phyloP scores from a whole-genome alignment of 768 basidiomycete species.

The Termitomyces sp. region DNA sequence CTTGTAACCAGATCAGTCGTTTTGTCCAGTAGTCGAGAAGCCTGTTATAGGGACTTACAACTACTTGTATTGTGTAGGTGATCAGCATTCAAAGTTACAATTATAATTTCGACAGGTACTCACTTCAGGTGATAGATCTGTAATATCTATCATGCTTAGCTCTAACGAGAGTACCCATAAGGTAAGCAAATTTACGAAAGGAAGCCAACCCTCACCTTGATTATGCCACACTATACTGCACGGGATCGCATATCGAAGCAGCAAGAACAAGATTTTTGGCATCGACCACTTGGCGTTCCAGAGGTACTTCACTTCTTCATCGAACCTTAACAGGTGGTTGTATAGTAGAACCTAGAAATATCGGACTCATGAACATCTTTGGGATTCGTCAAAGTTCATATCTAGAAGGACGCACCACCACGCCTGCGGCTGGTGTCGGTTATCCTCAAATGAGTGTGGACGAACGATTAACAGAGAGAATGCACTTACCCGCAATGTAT shows the following conservation, averaged over 20 bases:
- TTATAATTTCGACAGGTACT: background rate
- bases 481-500: constrained; percentile 10
- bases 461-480: background rate
- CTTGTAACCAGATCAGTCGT: constrained; percentile 1
- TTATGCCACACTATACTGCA: constrained; percentile 22
- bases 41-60: constrained; percentile 9
- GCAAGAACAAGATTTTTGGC: constrained; percentile 38
- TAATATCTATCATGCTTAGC: constrained; percentile 1
- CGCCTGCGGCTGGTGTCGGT: constrained; percentile 10
- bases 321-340: constrained; percentile 40
- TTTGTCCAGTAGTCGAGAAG: background rate
- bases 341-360: constrained; percentile 34
- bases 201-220: constrained; percentile 1
- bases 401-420: constrained; percentile 6
- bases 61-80: constrained; percentile 3
- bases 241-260: constrained; percentile 38
- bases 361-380: background rate
- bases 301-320: constrained; percentile 38
- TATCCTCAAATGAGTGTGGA: background rate
- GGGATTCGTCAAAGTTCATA: background rate
- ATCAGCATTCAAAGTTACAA: background rate
- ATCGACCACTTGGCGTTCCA: constrained; percentile 37
- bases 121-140: background rate
- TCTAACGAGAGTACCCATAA: background rate
- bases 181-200: background rate